Conservation (phyloP, 352 stramenopile genomes). For the Globisporangium emineosum region DNA sequence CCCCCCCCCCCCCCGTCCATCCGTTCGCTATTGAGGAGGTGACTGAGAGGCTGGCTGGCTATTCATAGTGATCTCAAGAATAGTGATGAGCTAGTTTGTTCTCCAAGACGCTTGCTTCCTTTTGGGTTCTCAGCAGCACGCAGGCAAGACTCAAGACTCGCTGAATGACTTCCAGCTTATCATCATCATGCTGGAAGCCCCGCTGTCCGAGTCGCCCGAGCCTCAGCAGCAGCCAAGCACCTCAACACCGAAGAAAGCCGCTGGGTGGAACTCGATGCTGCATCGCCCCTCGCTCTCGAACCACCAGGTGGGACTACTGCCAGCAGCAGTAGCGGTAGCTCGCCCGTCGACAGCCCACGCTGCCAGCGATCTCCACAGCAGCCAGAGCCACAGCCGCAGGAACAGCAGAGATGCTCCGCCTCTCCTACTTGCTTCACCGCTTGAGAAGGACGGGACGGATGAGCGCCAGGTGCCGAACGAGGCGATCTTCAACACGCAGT, state of each 20-base stretch:
- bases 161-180: too few relatives aligned
- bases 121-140: neutral
- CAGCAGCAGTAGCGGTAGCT: neutral
- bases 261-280: conserved; percentile 16
- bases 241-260: neutral
- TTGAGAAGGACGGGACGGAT: neutral
- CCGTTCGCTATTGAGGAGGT: neutral
- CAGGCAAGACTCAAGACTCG: neutral
- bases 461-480: conserved; percentile 40
- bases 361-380: neutral
- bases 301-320: neutral
- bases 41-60: neutral
- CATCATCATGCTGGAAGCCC: neutral
- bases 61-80: conserved; percentile 2
- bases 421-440: neutral
- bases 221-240: neutral
- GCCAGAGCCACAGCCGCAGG: neutral
- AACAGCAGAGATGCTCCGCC: neutral
- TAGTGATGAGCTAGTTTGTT: neutral
- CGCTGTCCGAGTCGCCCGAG: neutral
- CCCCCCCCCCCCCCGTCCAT: too few relatives aligned
- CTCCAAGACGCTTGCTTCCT: neutral
- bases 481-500: conserved; percentile 80
- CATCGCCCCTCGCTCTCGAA: conserved; percentile 5
- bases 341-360: conserved; percentile 1